phyloP scores from a whole-genome alignment of 2,329 filamentous ascomycete species.

The Rachicladosporium sp. region DNA sequence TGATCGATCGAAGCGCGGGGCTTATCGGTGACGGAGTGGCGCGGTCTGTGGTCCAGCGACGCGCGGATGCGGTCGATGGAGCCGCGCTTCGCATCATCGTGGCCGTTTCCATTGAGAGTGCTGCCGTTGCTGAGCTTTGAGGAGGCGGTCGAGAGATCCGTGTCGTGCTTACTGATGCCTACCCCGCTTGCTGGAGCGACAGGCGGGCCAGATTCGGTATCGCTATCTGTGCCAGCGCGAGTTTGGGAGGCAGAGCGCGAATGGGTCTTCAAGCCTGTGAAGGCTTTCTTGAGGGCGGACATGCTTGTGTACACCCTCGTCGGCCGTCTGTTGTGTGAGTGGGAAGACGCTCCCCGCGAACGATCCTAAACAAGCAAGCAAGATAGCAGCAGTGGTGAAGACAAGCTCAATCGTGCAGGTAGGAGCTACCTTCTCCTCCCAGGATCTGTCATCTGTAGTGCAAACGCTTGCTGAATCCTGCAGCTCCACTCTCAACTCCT shows the following conservation, averaged over 20 bases:
- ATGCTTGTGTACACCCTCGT: constrained; percentile 7
- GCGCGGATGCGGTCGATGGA: constrained; percentile 7
- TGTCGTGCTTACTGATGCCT: constrained; percentile 7
- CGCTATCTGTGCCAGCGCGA: constrained; percentile 2
- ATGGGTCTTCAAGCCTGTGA: constrained; percentile 30
- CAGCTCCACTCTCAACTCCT: too few relatives aligned
- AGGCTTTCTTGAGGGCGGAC: constrained; percentile 35
- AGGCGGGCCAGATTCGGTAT: constrained; percentile 1
- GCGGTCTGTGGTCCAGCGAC: constrained; percentile 3
- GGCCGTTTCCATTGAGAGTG: constrained; percentile 10
- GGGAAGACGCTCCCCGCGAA: too few relatives aligned
- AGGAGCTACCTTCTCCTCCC: too few relatives aligned
- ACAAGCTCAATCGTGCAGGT: too few relatives aligned
- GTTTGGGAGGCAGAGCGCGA: constrained; percentile 2
- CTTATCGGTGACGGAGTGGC: background rate
- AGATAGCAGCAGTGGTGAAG: too few relatives aligned
- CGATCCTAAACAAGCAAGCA: too few relatives aligned
- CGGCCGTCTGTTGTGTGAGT: too few relatives aligned
- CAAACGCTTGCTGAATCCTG: too few relatives aligned
- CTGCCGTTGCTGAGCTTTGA: background rate
- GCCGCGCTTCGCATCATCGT: constrained; percentile 4
- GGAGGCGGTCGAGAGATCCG: constrained; percentile 13
- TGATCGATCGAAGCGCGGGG: constrained; percentile 13
- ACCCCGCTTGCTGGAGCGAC: background rate
- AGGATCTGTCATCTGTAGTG: too few relatives aligned